Evolutionary conservation across 208 protist genomes (phyloP).

Genomic region (Leishmania amazonensis): DNA sequence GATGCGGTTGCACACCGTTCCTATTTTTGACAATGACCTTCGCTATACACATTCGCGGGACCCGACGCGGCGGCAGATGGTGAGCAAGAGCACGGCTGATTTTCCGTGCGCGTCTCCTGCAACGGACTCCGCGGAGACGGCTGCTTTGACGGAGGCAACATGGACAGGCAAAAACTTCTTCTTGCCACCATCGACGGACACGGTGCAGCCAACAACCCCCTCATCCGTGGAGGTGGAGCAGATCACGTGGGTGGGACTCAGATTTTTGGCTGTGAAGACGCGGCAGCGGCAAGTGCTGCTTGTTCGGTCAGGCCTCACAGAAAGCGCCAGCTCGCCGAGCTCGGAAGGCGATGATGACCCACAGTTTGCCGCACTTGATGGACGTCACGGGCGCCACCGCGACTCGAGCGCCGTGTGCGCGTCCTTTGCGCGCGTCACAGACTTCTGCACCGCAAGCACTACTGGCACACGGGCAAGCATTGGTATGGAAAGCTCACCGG

Average conservation of each 20-base stretch:
- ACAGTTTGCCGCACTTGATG: background rate
- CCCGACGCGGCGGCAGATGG: background rate
- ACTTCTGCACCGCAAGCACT: conserved; percentile 19
- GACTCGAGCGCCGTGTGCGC: conserved; percentile 2
- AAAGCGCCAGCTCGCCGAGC: background rate
- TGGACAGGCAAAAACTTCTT: background rate
- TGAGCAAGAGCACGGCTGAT: background rate
- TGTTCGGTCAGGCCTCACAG: conserved; percentile 14
- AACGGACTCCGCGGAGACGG: background rate
- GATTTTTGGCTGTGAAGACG: conserved; percentile 23
- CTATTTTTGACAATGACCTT: conserved; percentile 5
- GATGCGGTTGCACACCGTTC: conserved; percentile 27
- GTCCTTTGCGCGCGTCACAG: conserved; percentile 5
- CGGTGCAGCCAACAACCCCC: background rate
- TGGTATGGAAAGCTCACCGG: background rate
- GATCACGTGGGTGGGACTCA: conserved; percentile 18
- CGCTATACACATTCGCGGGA: background rate
- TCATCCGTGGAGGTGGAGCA: conserved; percentile 3
- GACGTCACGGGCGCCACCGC: background rate
- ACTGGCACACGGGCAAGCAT: background rate
- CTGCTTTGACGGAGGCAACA: background rate
- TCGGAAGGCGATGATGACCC: background rate
- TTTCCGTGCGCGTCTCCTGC: background rate
- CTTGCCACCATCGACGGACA: background rate
- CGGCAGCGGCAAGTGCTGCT: conserved; percentile 21